These are phyloP conservation scores for Elsinoe perseae DNA, from an alignment of 2,329 filamentous ascomycete genomes.

Conservation along the genomic window DNA sequence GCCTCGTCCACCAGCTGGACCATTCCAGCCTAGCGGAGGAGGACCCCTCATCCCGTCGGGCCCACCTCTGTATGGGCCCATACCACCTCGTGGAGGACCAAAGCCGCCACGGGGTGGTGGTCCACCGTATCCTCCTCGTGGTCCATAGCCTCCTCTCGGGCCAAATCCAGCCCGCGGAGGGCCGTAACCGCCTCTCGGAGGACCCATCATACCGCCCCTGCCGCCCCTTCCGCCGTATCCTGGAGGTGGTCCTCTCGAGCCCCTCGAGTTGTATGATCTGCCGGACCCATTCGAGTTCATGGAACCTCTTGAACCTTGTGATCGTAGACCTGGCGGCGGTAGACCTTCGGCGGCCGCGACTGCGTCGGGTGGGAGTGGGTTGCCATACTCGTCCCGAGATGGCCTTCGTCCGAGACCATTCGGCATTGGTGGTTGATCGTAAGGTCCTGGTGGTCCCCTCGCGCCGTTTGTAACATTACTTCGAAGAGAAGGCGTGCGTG, in stretches of 20 bases:
- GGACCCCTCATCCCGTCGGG: conserved; percentile 27
- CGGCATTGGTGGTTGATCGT: conserved; percentile 36
- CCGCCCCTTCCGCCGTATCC: conserved; percentile 23
- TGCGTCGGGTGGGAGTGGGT: conserved; percentile 37
- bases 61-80: conserved; percentile 31
- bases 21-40: conserved; percentile 26
- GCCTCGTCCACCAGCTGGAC: conserved; percentile 32
- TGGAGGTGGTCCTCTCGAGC: conserved; percentile 27
- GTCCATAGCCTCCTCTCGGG: conserved; percentile 38
- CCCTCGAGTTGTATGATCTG: conserved; percentile 28
- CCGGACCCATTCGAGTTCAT: conserved; percentile 32
- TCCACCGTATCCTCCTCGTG: conserved; percentile 32
- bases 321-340: conserved; percentile 40
- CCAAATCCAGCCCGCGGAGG: conserved; percentile 38
- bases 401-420: conserved; percentile 32
- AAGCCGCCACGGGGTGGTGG: conserved; percentile 33
- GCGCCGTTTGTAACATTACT: conserved; percentile 30
- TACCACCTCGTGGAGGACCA: conserved; percentile 39
- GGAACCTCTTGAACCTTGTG: conserved; percentile 41
- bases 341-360: conserved; percentile 24
- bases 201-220: conserved; percentile 23
- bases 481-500: conserved; percentile 52
- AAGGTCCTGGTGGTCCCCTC: conserved; percentile 31
- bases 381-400: conserved; percentile 58
- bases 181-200: conserved; percentile 18